A percentile compares a stretch with the other conserved stretches of the same genome.
phyloP scores from a whole-genome alignment of 345 rosid genomes.

The Adansonia digitata region DNA sequence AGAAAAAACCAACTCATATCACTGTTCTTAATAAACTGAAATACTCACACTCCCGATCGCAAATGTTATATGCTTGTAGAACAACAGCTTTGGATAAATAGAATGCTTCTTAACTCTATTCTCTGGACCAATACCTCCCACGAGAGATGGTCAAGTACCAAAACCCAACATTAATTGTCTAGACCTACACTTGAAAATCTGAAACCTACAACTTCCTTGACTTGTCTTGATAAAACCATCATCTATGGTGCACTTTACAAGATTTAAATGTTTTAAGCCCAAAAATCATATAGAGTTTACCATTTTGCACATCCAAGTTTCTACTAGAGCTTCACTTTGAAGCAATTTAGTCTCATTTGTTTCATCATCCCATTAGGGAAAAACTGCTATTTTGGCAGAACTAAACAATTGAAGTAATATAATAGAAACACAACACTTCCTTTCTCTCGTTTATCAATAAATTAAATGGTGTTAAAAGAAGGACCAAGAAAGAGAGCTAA shows the following conservation, averaged over 20 bases:
- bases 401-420: not conserved
- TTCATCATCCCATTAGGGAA: not conserved
- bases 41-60: not conserved
- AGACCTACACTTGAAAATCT: not conserved
- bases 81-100: not conserved
- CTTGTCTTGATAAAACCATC: not conserved
- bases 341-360: not conserved
- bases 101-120: not conserved
- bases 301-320: not conserved
- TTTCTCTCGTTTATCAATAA: not conserved
- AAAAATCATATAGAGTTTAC: not conserved
- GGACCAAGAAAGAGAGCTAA: not conserved
- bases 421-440: not conserved
- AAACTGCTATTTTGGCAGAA: not conserved
- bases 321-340: not conserved
- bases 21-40: not conserved
- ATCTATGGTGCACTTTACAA: not conserved
- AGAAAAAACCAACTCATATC: not conserved
- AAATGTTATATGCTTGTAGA: not conserved
- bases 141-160: not conserved
- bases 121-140: not conserved
- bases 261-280: not conserved
- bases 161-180: not conserved
- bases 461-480: not conserved
- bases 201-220: not conserved